Base-by-base conservation (phyloP, 2,329 filamentous ascomycete species). In the Aotearoamyces nothofagi region DNA sequence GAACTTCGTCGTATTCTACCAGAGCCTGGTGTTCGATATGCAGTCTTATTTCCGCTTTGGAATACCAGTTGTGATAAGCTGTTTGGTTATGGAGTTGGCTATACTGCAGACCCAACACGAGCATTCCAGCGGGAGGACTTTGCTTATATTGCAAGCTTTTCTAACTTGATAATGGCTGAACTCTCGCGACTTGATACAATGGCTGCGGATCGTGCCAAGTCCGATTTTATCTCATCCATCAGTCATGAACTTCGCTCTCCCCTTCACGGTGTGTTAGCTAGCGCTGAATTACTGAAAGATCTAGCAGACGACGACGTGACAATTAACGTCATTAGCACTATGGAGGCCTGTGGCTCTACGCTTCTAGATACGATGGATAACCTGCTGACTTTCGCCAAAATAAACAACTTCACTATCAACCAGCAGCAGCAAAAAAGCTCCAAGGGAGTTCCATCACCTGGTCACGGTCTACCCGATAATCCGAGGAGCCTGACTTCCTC, bases 251-350 rank as follows among this genome's bases (percentile, higher is more conserved):
- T 74, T 7, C 55, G 68, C 6, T 68, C 62, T 2, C 69, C 69
- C 0, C 49, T 74, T 0, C 68, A 74, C 24, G 69, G 68, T 2
- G 61, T 73, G 15, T 46, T 73, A 0, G 57, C 63, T 0, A 64
- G 52, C 24, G 51, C 54, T 3, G 63, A 67, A 33, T 38, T 68
- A 3, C 40, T 70, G 1, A 52, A 55, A 2, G 61, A 66, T 10
- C n/a, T n/a, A n/a, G n/a, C n/a, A n/a, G n/a, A n/a, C n/a, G n/a
- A n/a, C n/a, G n/a, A n/a, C n/a, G n/a, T n/a, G n/a, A n/a, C n/a
- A n/a, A n/a, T n/a, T n/a, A 33, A 36, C n/a, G 39, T 45, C 27
- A 37, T 43, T 5, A 36, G 39, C 11, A 61, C 58, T 0, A 59
- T 68, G 17, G 57, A 63, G 22, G 56, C 51, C 0, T 68, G 61